Percentiles rank a stretch among this genome's conserved stretches.
Conservation (phyloP, 768 basidiomycete species). For the Tubosaeta brunneosetosa region DNA sequence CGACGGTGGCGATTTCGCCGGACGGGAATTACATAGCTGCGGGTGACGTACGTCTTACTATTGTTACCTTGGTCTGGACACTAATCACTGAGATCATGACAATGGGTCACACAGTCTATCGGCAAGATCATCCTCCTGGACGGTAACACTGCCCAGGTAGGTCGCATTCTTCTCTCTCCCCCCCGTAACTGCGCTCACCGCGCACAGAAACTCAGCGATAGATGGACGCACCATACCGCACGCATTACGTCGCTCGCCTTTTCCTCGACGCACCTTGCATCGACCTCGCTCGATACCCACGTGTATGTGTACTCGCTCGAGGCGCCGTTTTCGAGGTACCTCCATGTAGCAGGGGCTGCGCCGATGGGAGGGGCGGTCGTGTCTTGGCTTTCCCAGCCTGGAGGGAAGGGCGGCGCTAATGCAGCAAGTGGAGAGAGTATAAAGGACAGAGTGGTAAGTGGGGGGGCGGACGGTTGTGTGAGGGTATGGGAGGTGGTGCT, state of each 20-base stretch:
- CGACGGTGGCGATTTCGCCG: slow-evolving; percentile 73
- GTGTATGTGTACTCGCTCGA: slow-evolving; percentile 83
- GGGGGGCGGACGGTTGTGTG: slow-evolving; percentile 81
- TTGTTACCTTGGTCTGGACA: not conserved
- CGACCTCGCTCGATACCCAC: slow-evolving; percentile 89
- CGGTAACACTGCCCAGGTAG: slow-evolving; percentile 53
- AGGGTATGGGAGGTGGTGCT: slow-evolving; percentile 59
- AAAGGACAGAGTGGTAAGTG: slow-evolving; percentile 51
- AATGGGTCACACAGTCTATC: slow-evolving; percentile 46
- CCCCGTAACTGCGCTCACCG: not conserved
- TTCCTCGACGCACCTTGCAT: slow-evolving; percentile 59
- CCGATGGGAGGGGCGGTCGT: slow-evolving; percentile 82
- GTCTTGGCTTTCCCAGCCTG: slow-evolving; percentile 51
- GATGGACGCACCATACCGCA: slow-evolving; percentile 85
- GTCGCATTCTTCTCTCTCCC: no score
- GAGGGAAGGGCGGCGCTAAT: no score
- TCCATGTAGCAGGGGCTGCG: slow-evolving; percentile 80
- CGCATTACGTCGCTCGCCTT: slow-evolving; percentile 66
- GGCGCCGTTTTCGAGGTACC: slow-evolving; percentile 59
- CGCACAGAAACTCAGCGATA: slow-evolving; percentile 56
- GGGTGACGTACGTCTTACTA: slow-evolving; percentile 66
- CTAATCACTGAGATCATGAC: slow-evolving; percentile 1
- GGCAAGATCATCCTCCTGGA: slow-evolving; percentile 82
- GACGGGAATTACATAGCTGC: slow-evolving; percentile 72
- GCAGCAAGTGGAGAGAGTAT: slow-evolving; percentile 17